Conservation (phyloP, 768 basidiomycete species). For the Gyrodon lividus region DNA sequence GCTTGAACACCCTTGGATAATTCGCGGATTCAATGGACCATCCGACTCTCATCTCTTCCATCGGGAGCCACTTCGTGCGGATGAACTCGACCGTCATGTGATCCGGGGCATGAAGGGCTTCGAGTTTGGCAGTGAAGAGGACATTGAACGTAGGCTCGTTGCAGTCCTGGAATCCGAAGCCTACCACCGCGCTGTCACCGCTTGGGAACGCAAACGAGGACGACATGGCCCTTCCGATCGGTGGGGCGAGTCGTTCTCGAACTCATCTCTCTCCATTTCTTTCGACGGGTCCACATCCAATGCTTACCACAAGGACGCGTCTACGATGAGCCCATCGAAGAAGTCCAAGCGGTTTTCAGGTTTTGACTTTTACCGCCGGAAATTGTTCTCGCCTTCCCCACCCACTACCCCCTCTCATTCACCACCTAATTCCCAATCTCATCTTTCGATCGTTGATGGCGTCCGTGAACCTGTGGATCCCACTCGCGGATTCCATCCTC, state of each 20-base stretch:
- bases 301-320: constrained; percentile 40
- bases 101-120: constrained; percentile 93
- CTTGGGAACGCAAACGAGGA: constrained; percentile 75
- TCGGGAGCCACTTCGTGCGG: constrained; percentile 84
- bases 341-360: constrained; percentile 89
- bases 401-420: constrained; percentile 57
- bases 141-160: constrained; percentile 73
- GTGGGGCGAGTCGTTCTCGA: constrained; percentile 58
- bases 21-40: constrained; percentile 77
- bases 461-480: constrained; percentile 69
- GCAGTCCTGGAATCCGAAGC: constrained; percentile 74
- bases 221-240: constrained; percentile 40
- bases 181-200: constrained; percentile 69
- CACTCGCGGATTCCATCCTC: constrained; percentile 89
- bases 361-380: constrained; percentile 91
- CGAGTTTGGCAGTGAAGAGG: constrained; percentile 89
- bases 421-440: constrained; percentile 58
- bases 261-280: constrained; percentile 68
- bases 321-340: constrained; percentile 50
- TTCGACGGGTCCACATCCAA: constrained; percentile 47
- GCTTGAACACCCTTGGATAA: constrained; percentile 89
- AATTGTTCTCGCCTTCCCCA: constrained; percentile 69
- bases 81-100: constrained; percentile 86
- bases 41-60: constrained; percentile 84
- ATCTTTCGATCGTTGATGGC: constrained; percentile 48